Conservation (phyloP, 2,329 filamentous ascomycete genomes). For the Didymella keratinophila region DNA sequence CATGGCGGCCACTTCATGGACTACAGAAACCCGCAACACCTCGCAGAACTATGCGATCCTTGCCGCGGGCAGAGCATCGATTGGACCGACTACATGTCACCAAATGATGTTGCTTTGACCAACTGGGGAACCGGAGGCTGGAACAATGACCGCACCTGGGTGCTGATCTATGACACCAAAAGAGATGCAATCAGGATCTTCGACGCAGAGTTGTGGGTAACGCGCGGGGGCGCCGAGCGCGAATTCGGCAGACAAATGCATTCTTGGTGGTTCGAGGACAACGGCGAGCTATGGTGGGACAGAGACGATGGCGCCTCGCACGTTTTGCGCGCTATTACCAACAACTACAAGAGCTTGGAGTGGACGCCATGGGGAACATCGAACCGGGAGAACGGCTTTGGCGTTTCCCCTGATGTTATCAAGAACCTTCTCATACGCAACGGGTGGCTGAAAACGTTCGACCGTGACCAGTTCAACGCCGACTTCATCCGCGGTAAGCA, state of each 20-base stretch:
- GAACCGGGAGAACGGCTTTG: slow-evolving; percentile 14
- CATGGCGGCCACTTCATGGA: slow-evolving; percentile 25
- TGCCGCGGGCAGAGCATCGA: slow-evolving; percentile 1
- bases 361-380: slow-evolving; percentile 30
- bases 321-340: slow-evolving; percentile 19
- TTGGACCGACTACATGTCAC: slow-evolving; percentile 17
- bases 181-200: slow-evolving; percentile 23
- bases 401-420: slow-evolving; percentile 2
- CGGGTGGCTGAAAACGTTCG: slow-evolving; percentile 21
- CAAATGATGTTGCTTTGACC: slow-evolving; percentile 18
- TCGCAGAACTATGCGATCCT: slow-evolving; percentile 14
- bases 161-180: slow-evolving; percentile 23
- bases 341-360: slow-evolving; percentile 15
- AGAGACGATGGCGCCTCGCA: slow-evolving; percentile 9
- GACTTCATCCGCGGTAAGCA: slow-evolving; percentile 26
- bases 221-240: background rate
- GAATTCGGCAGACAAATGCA: slow-evolving; percentile 6
- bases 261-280: slow-evolving; percentile 13
- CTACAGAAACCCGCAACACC: slow-evolving; percentile 18
- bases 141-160: slow-evolving; percentile 22
- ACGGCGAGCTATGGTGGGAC: background rate
- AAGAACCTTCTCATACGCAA: slow-evolving; percentile 16
- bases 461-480: slow-evolving; percentile 20
- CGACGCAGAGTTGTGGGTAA: slow-evolving; percentile 19
- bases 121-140: slow-evolving; percentile 24